A percentile compares a stretch with the other conserved stretches of the same genome.
Evolutionary conservation across 140 eudicot genomes (phyloP).

Genomic region (Artemisia princeps): DNA sequence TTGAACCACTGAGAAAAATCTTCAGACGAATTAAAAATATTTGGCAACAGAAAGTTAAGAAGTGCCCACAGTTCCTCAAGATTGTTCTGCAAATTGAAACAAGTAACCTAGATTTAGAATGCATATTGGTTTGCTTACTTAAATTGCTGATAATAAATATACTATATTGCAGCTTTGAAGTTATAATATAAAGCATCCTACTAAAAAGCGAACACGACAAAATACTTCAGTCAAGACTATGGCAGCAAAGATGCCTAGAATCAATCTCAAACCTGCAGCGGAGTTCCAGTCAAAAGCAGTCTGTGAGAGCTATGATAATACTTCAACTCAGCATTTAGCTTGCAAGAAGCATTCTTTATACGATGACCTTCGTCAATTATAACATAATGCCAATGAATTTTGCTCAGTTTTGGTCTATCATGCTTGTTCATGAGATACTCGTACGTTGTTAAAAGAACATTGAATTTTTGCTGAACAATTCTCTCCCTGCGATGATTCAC

Average conservation of each 20-base stretch:
- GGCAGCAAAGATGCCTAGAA: conserved; percentile 14
- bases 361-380: conserved; percentile 99
- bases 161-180: conserved; percentile 9
- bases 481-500: conserved; percentile 64
- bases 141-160: too few relatives aligned
- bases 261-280: conserved; percentile 59
- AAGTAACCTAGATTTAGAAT: conserved; percentile 7
- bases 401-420: conserved; percentile 93
- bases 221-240: not conserved
- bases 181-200: conserved; percentile 6
- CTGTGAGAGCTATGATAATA: conserved; percentile 88
- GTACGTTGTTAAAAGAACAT: conserved; percentile 90
- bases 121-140: not conserved
- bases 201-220: conserved; percentile 16
- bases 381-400: conserved; percentile 86
- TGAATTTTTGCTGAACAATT: conserved; percentile 83
- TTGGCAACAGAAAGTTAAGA: conserved; percentile 92
- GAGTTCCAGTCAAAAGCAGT: conserved; percentile 92
- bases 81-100: conserved; percentile 60
- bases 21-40: conserved; percentile 86
- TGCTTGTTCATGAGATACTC: conserved; percentile 99
- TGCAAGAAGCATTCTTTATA: conserved; percentile 98
- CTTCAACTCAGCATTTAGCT: conserved; percentile 95
- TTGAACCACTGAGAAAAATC: conserved; percentile 99
- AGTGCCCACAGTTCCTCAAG: conserved; percentile 98